phyloP scores from a whole-genome alignment of 2,329 filamentous ascomycete species.

The Diaporthe sp. region DNA sequence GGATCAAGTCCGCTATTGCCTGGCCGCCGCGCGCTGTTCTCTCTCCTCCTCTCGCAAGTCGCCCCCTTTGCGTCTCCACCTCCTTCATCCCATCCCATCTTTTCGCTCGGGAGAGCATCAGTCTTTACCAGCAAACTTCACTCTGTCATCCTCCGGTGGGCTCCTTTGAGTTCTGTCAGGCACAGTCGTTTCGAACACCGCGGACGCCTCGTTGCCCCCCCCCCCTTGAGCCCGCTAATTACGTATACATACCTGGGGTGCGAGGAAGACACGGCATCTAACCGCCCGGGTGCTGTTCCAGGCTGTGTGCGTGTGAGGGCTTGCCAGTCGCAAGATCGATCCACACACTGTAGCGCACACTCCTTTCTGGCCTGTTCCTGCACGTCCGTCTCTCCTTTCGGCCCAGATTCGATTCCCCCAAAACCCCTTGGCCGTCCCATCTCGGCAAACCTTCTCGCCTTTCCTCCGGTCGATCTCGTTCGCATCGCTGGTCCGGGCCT shows the following conservation, averaged over 20 bases:
- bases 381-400: background rate
- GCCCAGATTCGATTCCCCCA: background rate
- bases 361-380: slow-evolving; percentile 4
- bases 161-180: background rate
- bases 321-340: slow-evolving; percentile 30
- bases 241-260: slow-evolving; percentile 22
- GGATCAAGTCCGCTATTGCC: slow-evolving; percentile 10
- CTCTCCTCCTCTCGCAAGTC: slow-evolving; percentile 10
- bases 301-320: slow-evolving; percentile 18
- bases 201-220: background rate
- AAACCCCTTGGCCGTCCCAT: slow-evolving; percentile 30
- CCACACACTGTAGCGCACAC: slow-evolving; percentile 17
- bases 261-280: slow-evolving; percentile 31
- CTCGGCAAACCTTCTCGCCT: slow-evolving; percentile 8
- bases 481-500: slow-evolving; percentile 23
- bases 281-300: slow-evolving; percentile 31
- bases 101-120: slow-evolving; percentile 3
- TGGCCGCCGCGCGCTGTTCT: background rate
- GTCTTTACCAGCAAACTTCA: slow-evolving; percentile 2
- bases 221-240: slow-evolving; percentile 22
- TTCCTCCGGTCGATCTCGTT: slow-evolving; percentile 29
- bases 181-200: slow-evolving; percentile 1
- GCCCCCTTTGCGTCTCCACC: slow-evolving; percentile 16
- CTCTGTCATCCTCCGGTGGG: background rate
- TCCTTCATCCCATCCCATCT: slow-evolving; percentile 14